Percentiles rank a stretch among this genome's conserved stretches.
Evolutionary conservation across 176 grass and related monocot species (phyloP).

Genomic region (Pharus latifolius): DNA sequence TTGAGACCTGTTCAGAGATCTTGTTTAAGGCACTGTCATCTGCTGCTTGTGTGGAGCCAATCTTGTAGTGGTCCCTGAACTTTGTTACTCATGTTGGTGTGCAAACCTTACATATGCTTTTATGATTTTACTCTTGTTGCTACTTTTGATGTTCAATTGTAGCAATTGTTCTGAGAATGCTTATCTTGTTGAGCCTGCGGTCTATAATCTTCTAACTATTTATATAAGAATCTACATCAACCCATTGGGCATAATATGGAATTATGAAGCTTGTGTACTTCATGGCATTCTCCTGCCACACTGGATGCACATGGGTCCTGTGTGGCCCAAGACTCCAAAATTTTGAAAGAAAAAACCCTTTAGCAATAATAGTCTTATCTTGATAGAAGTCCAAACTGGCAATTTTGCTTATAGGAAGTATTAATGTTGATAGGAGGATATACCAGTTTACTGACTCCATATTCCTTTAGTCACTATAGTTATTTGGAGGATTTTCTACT

Average conservation of each 20-base stretch:
- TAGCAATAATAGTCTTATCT: no score
- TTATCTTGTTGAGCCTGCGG: constrained; percentile 23
- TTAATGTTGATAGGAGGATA: no score
- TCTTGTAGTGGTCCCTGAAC: constrained; percentile 14
- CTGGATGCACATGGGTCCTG: no score
- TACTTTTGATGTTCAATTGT: constrained; percentile 9
- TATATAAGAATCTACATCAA: constrained; percentile 3
- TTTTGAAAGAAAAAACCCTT: no score
- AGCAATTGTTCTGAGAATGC: constrained; percentile 10
- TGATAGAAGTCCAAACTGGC: no score
- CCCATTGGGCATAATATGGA: neutral
- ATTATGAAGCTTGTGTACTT: no score
- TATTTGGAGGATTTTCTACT: neutral
- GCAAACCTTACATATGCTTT: constrained; percentile 27
- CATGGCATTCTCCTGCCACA: no score
- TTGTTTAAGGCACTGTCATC: constrained; percentile 27
- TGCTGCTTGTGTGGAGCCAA: constrained; percentile 31
- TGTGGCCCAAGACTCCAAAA: no score
- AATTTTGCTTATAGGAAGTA: no score
- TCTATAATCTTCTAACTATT: neutral
- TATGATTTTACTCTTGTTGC: constrained; percentile 1
- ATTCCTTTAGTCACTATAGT: neutral
- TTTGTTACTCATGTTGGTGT: constrained; percentile 27
- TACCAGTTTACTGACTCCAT: neutral
- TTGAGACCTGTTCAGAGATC: constrained; percentile 13